phyloP scores from a whole-genome alignment of 257 asterid genomes.

The Rehmannia glutinosa region DNA sequence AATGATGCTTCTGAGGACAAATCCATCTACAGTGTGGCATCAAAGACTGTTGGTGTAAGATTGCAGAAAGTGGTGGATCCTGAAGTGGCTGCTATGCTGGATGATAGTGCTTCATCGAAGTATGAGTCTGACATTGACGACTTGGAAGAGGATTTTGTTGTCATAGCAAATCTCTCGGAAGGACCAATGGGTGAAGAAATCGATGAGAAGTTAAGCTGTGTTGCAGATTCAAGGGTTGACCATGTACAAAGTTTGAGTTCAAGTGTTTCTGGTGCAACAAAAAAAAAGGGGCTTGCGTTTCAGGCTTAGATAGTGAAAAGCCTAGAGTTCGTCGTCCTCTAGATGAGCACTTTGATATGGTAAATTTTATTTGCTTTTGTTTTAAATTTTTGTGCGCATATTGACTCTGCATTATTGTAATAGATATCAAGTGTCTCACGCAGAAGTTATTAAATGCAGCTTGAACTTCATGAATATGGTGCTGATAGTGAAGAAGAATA shows the following conservation, averaged over 20 bases:
- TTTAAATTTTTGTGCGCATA: background rate
- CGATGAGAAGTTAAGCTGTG: conserved; percentile 22
- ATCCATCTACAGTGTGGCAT: conserved; percentile 46
- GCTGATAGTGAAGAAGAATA: conserved; percentile 54
- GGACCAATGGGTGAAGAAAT: conserved; percentile 37
- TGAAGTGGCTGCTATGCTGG: conserved; percentile 75
- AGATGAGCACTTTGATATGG: conserved; percentile 91
- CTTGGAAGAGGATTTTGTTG: conserved; percentile 85
- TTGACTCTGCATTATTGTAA: background rate
- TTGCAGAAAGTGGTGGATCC: conserved; percentile 73
- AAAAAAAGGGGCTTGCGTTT: background rate
- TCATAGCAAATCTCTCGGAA: conserved; percentile 62
- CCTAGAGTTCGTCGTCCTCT: conserved; percentile 63
- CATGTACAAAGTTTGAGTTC: conserved; percentile 15
- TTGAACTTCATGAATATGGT: conserved; percentile 79
- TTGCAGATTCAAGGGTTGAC: conserved; percentile 14
- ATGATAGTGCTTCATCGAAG: conserved; percentile 51
- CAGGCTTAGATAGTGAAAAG: conserved; percentile 25
- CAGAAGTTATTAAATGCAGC: conserved; percentile 38
- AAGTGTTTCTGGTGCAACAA: conserved; percentile 13
- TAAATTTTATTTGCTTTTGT: conserved; percentile 24
- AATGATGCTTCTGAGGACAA: conserved; percentile 47
- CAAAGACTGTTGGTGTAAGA: conserved; percentile 51
- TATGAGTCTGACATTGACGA: conserved; percentile 81
- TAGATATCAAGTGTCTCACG: no score